These are phyloP conservation scores for Fusarium hostae DNA, from an alignment of 2,329 filamentous ascomycete species.

Conservation along the genomic window DNA sequence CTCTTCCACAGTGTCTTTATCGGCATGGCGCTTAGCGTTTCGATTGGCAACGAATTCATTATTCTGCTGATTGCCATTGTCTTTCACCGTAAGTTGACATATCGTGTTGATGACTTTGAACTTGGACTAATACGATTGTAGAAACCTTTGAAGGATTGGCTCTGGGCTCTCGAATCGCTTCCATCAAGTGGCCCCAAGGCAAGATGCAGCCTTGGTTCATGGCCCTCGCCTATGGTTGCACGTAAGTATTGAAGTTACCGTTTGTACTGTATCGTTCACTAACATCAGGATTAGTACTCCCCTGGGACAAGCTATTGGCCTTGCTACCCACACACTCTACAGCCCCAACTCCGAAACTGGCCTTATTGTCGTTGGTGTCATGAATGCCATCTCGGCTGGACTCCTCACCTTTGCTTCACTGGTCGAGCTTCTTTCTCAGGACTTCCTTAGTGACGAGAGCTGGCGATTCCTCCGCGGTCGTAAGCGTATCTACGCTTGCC, in stretches of 20 bases:
- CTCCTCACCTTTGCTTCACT: conserved; percentile 77
- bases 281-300: conserved; percentile 64
- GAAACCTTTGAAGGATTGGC: conserved; percentile 67
- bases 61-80: conserved; percentile 83
- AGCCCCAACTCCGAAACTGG: conserved; percentile 73
- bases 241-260: conserved; percentile 48
- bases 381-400: conserved; percentile 78
- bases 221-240: conserved; percentile 67
- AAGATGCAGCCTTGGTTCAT: conserved; percentile 65
- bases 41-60: conserved; percentile 78
- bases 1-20: conserved; percentile 75
- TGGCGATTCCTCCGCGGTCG: conserved; percentile 66
- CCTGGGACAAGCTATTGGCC: conserved; percentile 77
- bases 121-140: conserved; percentile 29
- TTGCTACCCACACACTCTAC: conserved; percentile 76
- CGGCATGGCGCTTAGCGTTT: conserved; percentile 83
- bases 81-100: conserved; percentile 69
- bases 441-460: conserved; percentile 74
- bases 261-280: not conserved
- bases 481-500: conserved; percentile 64
- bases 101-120: accelerated
- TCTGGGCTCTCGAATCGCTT: conserved; percentile 71
- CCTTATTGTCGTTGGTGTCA: conserved; percentile 76
- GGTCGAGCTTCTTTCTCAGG: conserved; percentile 77
- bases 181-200: conserved; percentile 57